phyloP scores from a whole-genome alignment of 345 rosid genomes.

The Lagerstroemia speciosa region DNA sequence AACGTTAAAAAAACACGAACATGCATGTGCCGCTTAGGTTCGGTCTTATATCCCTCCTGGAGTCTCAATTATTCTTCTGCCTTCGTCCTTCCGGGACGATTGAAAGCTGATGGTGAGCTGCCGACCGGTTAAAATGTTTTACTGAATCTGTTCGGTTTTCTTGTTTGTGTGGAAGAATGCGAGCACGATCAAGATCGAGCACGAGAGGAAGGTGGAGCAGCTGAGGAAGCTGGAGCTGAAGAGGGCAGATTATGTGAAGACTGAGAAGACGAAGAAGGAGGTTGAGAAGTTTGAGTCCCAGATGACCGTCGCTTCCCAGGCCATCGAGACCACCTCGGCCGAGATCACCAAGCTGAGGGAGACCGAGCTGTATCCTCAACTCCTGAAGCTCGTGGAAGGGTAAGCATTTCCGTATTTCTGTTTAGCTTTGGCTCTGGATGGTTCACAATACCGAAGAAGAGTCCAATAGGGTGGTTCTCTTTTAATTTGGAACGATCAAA shows the following conservation, averaged over 20 bases:
- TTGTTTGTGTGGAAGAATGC: slow-evolving; percentile 39
- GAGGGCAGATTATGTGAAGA: slow-evolving; percentile 74
- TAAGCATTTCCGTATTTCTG: slow-evolving; percentile 20
- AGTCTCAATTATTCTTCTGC: neutral
- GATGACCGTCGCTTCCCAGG: slow-evolving; percentile 73
- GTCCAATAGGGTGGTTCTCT: neutral
- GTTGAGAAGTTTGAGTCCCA: slow-evolving; percentile 84
- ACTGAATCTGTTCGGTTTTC: neutral
- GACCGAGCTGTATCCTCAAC: slow-evolving; percentile 78
- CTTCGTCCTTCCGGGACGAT: neutral
- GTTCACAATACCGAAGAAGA: neutral
- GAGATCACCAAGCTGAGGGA: slow-evolving; percentile 86
- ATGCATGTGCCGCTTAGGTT: neutral
- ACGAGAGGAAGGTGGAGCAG: slow-evolving; percentile 68
- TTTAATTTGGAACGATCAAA: neutral
- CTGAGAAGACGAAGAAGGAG: slow-evolving; percentile 72
- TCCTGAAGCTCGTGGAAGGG: slow-evolving; percentile 83
- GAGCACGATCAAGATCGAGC: slow-evolving; percentile 60
- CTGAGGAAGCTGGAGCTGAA: slow-evolving; percentile 77
- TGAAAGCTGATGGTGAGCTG: neutral
- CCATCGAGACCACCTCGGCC: slow-evolving; percentile 63
- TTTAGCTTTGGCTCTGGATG: neutral
- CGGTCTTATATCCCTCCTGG: neutral
- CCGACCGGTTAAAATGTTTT: neutral
- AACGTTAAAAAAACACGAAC: neutral